phyloP scores from a whole-genome alignment of 257 asterid species.

The Solanum paucissectum region DNA sequence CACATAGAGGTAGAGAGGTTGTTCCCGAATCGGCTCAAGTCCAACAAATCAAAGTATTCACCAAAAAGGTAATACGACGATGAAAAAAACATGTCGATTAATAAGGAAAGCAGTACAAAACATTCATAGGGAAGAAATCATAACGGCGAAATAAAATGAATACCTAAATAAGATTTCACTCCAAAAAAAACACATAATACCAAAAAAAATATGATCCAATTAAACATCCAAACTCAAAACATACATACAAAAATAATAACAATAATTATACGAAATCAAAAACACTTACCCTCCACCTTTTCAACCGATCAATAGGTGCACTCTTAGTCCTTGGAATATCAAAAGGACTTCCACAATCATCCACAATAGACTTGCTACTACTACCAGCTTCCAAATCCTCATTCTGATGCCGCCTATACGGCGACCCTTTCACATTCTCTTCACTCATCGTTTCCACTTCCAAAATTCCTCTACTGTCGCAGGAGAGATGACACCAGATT shows the following conservation, averaged over 20 bases:
- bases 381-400: slow-evolving; percentile 47
- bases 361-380: slow-evolving; percentile 17
- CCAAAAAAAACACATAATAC: background rate
- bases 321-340: slow-evolving; percentile 69
- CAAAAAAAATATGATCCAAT: background rate
- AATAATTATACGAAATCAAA: background rate
- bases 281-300: slow-evolving; percentile 75
- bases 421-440: slow-evolving; percentile 25
- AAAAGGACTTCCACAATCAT: slow-evolving; percentile 52
- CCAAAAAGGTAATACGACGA: background rate
- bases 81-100: background rate
- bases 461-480: slow-evolving; percentile 27
- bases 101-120: background rate
- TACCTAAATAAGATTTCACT: background rate
- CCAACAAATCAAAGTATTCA: background rate
- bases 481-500: slow-evolving; percentile 59
- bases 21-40: background rate
- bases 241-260: background rate
- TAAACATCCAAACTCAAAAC: background rate
- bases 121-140: background rate
- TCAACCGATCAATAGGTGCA: slow-evolving; percentile 66
- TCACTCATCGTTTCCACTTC: background rate
- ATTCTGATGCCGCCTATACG: slow-evolving; percentile 45
- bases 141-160: background rate
- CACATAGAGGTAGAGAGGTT: background rate